A percentile compares a stretch with the other conserved stretches of the same genome.
Conservation (phyloP, 805 yeast species). For the Ogataea salicorniae region DNA sequence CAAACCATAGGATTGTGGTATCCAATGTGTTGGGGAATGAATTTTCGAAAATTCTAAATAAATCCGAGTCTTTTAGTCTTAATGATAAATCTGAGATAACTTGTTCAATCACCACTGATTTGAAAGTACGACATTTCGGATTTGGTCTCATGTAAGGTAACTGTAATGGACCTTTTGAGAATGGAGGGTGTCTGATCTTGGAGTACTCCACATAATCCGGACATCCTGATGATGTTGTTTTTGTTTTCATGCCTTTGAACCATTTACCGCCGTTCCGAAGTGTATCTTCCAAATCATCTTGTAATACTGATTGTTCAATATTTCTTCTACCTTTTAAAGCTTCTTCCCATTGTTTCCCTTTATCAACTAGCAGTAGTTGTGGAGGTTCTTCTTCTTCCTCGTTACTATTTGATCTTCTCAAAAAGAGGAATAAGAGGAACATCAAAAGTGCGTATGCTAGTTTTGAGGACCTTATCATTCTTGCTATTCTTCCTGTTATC, state of each 20-base stretch:
- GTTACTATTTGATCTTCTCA: no score
- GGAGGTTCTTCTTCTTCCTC: no score
- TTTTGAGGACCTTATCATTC: no score
- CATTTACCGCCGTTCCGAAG: slow-evolving; percentile 4
- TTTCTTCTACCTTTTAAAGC: neutral
- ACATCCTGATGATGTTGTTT: slow-evolving; percentile 32
- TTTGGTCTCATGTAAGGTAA: slow-evolving; percentile 78
- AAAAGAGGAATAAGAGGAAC: no score
- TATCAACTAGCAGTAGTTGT: neutral
- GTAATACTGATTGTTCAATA: neutral
- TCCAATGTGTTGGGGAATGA: slow-evolving; percentile 84
- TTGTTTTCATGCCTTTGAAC: slow-evolving; percentile 18
- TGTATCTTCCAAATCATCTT: neutral
- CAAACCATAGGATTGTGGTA: slow-evolving; percentile 78
- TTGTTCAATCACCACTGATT: slow-evolving; percentile 55
- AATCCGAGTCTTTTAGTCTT: slow-evolving; percentile 54
- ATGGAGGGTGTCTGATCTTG: slow-evolving; percentile 48
- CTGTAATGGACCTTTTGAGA: slow-evolving; percentile 46
- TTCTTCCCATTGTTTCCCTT: neutral
- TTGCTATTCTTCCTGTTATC: no score
- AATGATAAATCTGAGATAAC: slow-evolving; percentile 47
- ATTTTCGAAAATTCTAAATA: slow-evolving; percentile 73
- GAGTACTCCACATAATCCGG: slow-evolving; percentile 64
- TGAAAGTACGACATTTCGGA: slow-evolving; percentile 66
- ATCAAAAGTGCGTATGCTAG: no score